These are phyloP conservation scores for Starmerella apicola DNA, from an alignment of 805 yeast genomes.

Conservation along the genomic window DNA sequence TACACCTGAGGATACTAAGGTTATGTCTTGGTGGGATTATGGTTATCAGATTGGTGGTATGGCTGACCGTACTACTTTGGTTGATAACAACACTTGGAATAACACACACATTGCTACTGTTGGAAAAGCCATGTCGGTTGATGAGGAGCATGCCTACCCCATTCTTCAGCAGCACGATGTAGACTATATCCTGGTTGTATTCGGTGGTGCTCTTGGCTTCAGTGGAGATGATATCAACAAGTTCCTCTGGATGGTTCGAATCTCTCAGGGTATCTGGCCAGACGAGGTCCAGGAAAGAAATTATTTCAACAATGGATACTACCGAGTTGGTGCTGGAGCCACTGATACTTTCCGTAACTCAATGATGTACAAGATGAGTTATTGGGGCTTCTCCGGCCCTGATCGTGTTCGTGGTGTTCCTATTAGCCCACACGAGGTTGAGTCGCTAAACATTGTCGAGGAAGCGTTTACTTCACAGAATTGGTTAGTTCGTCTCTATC, in stretches of 20 bases:
- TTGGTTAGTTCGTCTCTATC: conserved; percentile 91
- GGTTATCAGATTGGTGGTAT: conserved; percentile 99
- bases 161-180: conserved; percentile 85
- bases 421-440: conserved; percentile 39
- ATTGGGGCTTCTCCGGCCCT: conserved; percentile 58
- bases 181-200: conserved; percentile 82
- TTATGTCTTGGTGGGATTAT: conserved; percentile 99
- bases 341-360: conserved; percentile 78
- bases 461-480: conserved; percentile 93
- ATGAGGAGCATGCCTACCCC: conserved; percentile 79
- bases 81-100: conserved; percentile 98
- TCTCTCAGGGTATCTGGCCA: conserved; percentile 99
- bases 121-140: conserved; percentile 92
- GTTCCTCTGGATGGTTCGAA: conserved; percentile 97
- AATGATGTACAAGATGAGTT: conserved; percentile 88
- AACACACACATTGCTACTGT: conserved; percentile 98
- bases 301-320: conserved; percentile 81
- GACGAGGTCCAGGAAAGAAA: conserved; percentile 85
- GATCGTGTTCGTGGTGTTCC: conserved; percentile 86
- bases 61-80: conserved; percentile 98
- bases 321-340: conserved; percentile 71
- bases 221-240: conserved; percentile 95
- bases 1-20: conserved; percentile 88
- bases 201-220: conserved; percentile 88
- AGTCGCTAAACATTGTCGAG: conserved; percentile 62